Evolutionary conservation across 2,329 filamentous ascomycete species (phyloP).

Genomic region (Lachnellula willkommii): DNA sequence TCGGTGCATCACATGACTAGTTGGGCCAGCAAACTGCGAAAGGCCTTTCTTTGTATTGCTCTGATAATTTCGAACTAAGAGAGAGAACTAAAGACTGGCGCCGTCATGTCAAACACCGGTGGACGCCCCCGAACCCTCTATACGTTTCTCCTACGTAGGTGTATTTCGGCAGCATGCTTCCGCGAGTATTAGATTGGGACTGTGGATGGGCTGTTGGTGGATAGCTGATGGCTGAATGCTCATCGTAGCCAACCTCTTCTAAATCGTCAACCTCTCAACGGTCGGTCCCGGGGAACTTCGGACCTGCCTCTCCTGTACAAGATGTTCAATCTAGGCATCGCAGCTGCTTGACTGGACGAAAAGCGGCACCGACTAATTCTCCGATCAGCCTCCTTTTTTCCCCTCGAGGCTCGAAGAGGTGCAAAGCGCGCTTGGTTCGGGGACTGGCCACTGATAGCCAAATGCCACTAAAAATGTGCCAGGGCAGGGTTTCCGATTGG

Average conservation of each 20-base stretch:
- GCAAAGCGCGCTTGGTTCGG: neutral
- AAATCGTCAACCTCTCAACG: neutral
- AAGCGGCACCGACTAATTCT: conserved; percentile 3
- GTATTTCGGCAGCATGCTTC: neutral
- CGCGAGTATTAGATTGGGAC: neutral
- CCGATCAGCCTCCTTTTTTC: conserved; percentile 13
- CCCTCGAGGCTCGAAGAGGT: neutral
- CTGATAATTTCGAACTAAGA: too few relatives aligned
- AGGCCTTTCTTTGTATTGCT: neutral
- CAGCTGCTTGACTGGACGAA: neutral
- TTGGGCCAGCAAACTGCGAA: neutral
- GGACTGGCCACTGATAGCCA: neutral
- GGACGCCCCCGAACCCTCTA: neutral
- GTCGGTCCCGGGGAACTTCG: neutral
- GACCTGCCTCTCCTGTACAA: neutral
- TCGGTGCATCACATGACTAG: neutral
- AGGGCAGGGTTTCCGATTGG: neutral
- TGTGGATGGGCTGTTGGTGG: neutral
- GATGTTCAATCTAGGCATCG: neutral
- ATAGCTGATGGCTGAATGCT: neutral
- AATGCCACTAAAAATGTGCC: neutral
- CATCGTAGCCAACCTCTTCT: neutral
- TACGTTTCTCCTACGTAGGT: neutral
- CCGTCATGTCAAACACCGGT: neutral
- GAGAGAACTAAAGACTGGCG: too few relatives aligned